Evolutionary conservation across 164 flowering plant genomes (phyloP).

Genomic region (Berberis vulgaris): DNA sequence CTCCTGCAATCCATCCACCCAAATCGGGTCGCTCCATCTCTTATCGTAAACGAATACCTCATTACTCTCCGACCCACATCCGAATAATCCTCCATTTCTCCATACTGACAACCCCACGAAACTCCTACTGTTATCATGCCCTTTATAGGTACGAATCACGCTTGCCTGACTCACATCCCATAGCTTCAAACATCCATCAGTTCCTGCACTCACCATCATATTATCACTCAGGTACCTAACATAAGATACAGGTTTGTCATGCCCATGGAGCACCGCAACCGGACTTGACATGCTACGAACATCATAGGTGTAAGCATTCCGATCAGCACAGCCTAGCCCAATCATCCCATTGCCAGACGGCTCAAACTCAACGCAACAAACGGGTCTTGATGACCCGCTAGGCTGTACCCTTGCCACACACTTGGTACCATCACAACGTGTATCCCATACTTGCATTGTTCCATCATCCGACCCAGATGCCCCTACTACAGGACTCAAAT

Average conservation of each 20-base stretch:
- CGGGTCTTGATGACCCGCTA: constrained; percentile 27
- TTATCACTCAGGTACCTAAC: constrained; percentile 27
- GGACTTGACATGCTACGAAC: constrained; percentile 34
- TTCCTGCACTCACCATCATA: constrained; percentile 35
- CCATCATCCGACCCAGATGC: constrained; percentile 82
- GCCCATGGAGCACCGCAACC: constrained; percentile 35
- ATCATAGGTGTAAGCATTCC: constrained; percentile 46
- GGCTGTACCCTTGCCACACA: constrained; percentile 36
- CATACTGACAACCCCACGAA: constrained; percentile 69
- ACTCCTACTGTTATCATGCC: constrained; percentile 46
- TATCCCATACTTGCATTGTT: constrained; percentile 62
- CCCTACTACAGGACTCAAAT: constrained; percentile 19
- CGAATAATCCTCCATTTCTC: constrained; percentile 47
- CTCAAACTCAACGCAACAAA: constrained; percentile 62
- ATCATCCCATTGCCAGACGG: constrained; percentile 34
- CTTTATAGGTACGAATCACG: constrained; percentile 36
- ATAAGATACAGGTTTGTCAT: constrained; percentile 49
- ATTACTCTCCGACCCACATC: constrained; percentile 64
- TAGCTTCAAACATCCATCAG: constrained; percentile 52
- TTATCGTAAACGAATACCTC: constrained; percentile 54
- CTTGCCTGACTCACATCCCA: constrained; percentile 29
- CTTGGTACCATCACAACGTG: constrained; percentile 30
- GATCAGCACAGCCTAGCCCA: constrained; percentile 56
- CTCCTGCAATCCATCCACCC: constrained; percentile 44
- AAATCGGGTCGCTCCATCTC: constrained; percentile 65